Conservation (phyloP, 257 asterid species). For the Solanum ossicruentum region DNA sequence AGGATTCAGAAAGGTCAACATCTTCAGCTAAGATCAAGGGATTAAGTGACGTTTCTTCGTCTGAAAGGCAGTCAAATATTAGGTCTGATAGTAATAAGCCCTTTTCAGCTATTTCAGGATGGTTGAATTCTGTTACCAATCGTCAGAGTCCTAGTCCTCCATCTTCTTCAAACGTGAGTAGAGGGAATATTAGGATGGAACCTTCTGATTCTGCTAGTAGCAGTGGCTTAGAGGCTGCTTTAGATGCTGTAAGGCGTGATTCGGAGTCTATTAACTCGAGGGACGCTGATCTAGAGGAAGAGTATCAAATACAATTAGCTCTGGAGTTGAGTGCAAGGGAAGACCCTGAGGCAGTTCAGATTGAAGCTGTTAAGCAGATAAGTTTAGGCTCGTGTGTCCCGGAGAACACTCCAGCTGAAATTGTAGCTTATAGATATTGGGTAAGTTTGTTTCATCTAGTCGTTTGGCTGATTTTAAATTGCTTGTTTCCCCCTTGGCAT, state of each 20-base stretch:
- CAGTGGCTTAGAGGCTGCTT: constrained; percentile 54
- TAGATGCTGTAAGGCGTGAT: constrained; percentile 51
- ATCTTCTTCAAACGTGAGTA: constrained; percentile 45
- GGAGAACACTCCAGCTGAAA: constrained; percentile 77
- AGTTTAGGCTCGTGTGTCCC: constrained; percentile 76
- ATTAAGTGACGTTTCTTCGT: constrained; percentile 34
- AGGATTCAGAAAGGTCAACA: constrained; percentile 59
- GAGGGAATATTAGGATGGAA: constrained; percentile 37
- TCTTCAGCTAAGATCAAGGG: constrained; percentile 47
- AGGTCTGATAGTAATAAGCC: constrained; percentile 37
- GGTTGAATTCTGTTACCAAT: constrained; percentile 75
- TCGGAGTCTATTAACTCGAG: constrained; percentile 52
- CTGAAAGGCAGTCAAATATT: constrained; percentile 2
- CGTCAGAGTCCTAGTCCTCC: constrained; percentile 55
- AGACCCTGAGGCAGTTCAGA: constrained; percentile 98
- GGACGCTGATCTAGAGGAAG: constrained; percentile 89
- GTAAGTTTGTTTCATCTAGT: constrained; percentile 23
- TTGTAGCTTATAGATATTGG: constrained; percentile 83
- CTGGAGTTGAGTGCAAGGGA: constrained; percentile 91
- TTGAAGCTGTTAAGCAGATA: constrained; percentile 96
- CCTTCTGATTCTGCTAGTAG: constrained; percentile 69
- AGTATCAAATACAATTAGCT: constrained; percentile 86
- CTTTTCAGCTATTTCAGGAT: constrained; percentile 75
- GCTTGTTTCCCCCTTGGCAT: not conserved
- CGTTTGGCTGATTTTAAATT: not conserved